A percentile compares a stretch with the other conserved stretches of the same genome.
phyloP scores from a whole-genome alignment of 2,329 filamentous ascomycete species.

The Colletotrichum filicis region DNA sequence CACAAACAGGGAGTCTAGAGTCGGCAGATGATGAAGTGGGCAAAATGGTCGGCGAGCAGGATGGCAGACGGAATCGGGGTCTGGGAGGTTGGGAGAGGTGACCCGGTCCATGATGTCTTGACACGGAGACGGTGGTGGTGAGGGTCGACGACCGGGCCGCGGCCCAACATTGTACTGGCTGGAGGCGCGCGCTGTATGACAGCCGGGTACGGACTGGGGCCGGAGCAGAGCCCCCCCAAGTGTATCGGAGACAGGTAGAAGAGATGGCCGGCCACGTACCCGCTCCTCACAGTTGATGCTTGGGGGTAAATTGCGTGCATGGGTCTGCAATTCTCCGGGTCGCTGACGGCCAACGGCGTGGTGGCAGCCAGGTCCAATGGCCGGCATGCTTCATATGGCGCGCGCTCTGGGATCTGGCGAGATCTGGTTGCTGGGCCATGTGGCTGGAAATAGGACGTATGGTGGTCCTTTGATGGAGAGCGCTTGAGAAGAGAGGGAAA shows the following conservation, averaged over 20 bases:
- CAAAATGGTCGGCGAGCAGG: background rate
- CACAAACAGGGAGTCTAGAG: background rate
- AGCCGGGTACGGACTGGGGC: conserved; percentile 1
- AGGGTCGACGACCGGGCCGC: conserved; percentile 16
- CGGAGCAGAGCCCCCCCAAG: background rate
- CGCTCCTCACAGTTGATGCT: background rate
- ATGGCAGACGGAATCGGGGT: background rate
- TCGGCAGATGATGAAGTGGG: background rate
- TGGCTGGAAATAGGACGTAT: conserved; percentile 3
- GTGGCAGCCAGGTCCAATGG: conserved; percentile 5
- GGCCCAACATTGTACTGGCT: conserved; percentile 15
- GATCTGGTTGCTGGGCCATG: conserved; percentile 1
- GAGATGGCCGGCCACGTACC: background rate
- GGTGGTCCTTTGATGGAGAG: conserved; percentile 16
- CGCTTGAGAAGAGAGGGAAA: conserved; percentile 21
- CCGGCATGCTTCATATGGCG: conserved; percentile 31
- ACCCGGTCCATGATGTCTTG: conserved; percentile 1
- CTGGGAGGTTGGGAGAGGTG: background rate
- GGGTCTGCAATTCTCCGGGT: conserved; percentile 22
- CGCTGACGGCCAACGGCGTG: conserved; percentile 21
- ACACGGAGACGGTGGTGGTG: background rate
- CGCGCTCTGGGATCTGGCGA: conserved; percentile 27
- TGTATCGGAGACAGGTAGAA: conserved; percentile 16
- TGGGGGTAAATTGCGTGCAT: conserved; percentile 7
- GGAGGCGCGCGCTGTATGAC: conserved; percentile 30